Percentiles rank a stretch among this genome's conserved stretches.
Evolutionary conservation across 345 rosid genomes (phyloP).

Genomic region (Mallotus nudiflorus): DNA sequence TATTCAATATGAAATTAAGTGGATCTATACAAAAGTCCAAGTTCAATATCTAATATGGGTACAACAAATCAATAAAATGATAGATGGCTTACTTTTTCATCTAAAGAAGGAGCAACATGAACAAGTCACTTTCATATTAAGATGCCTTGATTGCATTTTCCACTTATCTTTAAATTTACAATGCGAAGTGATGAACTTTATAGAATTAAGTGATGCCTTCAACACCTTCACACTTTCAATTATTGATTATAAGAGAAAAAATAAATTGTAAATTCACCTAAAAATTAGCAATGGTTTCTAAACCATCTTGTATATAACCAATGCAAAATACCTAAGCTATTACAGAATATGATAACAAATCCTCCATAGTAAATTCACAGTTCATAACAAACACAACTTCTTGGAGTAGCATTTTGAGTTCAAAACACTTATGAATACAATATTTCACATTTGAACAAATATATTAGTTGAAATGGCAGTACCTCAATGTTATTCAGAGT

Average conservation of each 20-base stretch:
- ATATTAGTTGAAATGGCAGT: slow-evolving; percentile 14
- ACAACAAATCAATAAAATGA: background rate
- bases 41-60: background rate
- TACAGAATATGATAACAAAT: background rate
- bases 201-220: slow-evolving; percentile 90
- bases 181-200: slow-evolving; percentile 84
- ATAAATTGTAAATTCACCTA: slow-evolving; percentile 1
- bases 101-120: slow-evolving; percentile 91
- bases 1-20: background rate
- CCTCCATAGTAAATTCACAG: background rate
- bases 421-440: background rate
- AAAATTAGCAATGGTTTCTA: slow-evolving; percentile 24
- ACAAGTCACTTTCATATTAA: slow-evolving; percentile 77
- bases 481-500: slow-evolving; percentile 75
- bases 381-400: background rate
- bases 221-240: slow-evolving; percentile 47
- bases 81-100: slow-evolving; percentile 65
- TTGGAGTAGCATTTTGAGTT: background rate
- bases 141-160: slow-evolving; percentile 80
- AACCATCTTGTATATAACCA: background rate
- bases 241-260: slow-evolving; percentile 55
- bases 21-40: no score
- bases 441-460: background rate
- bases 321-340: background rate
- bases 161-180: slow-evolving; percentile 70